phyloP scores from a whole-genome alignment of 495 filamentous ascomycete genomes.

The Daldinia vernicosa region DNA sequence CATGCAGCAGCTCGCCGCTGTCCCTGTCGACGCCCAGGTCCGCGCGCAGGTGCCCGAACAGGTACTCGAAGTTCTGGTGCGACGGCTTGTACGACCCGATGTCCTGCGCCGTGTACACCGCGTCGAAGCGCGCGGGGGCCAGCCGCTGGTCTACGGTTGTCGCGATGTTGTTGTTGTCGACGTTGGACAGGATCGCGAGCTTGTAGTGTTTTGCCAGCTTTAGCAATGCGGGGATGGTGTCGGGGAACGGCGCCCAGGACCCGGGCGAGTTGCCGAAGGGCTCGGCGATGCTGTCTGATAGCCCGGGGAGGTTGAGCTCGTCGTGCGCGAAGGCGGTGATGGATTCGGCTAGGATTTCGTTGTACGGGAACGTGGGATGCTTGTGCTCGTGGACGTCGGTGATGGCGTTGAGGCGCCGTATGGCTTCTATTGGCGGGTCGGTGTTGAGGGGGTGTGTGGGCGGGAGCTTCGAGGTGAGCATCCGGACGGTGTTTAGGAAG shows the following conservation, averaged over 20 bases:
- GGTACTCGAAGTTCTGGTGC: slow-evolving; percentile 70
- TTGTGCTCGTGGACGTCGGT: slow-evolving; percentile 52
- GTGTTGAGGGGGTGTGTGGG: slow-evolving; percentile 54
- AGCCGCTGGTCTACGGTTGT: slow-evolving; percentile 60
- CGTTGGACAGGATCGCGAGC: slow-evolving; percentile 76
- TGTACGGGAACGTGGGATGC: slow-evolving; percentile 66
- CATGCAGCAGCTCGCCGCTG: slow-evolving; percentile 68
- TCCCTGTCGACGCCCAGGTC: slow-evolving; percentile 64
- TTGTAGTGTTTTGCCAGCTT: slow-evolving; percentile 68
- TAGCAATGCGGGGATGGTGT: slow-evolving; percentile 67
- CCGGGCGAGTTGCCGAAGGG: slow-evolving; percentile 65
- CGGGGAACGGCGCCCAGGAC: slow-evolving; percentile 70
- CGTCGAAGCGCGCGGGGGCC: slow-evolving; percentile 63
- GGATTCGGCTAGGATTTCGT: slow-evolving; percentile 61
- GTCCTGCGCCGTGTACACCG: slow-evolving; percentile 76
- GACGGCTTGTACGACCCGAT: slow-evolving; percentile 81
- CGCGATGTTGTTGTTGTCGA: slow-evolving; percentile 70
- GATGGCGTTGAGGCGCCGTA: slow-evolving; percentile 48
- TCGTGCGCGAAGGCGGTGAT: slow-evolving; percentile 57
- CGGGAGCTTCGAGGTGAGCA: slow-evolving; percentile 55
- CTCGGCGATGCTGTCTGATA: slow-evolving; percentile 46
- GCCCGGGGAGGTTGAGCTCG: slow-evolving; percentile 50
- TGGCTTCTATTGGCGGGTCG: slow-evolving; percentile 43
- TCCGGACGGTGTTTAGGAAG: slow-evolving; percentile 45
- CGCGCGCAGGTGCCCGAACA: slow-evolving; percentile 63